Conservation (phyloP, 129 eudicot genomes). For the Chrysanthemum seticuspe region DNA sequence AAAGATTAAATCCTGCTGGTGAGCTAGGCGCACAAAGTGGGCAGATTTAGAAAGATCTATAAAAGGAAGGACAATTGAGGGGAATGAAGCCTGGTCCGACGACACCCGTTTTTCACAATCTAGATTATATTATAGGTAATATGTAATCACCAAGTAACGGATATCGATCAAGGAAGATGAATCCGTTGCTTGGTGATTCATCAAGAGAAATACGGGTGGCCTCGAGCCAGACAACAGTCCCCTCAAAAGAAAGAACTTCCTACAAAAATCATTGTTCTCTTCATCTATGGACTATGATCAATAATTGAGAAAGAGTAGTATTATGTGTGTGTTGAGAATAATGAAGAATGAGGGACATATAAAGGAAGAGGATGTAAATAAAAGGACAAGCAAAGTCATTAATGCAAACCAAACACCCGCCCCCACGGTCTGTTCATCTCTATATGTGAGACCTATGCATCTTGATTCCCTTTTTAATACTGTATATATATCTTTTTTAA, state of each 20-base stretch:
- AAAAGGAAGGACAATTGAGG: conserved; percentile 55
- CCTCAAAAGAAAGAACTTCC: conserved; percentile 37
- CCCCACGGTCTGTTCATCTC: conserved; percentile 36
- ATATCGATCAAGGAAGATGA: not conserved
- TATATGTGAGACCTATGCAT: not conserved
- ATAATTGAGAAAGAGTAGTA: not conserved
- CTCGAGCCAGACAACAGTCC: conserved; percentile 48
- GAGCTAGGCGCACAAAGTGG: conserved; percentile 5
- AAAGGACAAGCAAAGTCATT: conserved; percentile 39
- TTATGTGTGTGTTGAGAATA: conserved; percentile 9
- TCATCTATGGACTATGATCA: not conserved
- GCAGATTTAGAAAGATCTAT: conserved; percentile 14
- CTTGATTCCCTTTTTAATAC: not conserved
- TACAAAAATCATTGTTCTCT: not conserved
- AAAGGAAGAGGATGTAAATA: conserved; percentile 21
- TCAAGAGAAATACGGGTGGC: conserved; percentile 17
- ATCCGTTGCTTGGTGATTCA: conserved; percentile 10
- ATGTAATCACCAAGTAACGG: conserved; percentile 11
- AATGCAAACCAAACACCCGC: conserved; percentile 44
- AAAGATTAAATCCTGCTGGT: conserved; percentile 16
- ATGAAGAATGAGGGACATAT: conserved; percentile 20
- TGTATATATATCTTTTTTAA: not conserved
- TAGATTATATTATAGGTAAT: conserved; percentile 12
- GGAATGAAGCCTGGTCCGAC: conserved; percentile 99
- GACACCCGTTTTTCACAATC: conserved; percentile 30